A percentile compares a stretch with the other conserved stretches of the same genome.
Conservation (phyloP, 805 yeast genomes). For the Sugiyamaella chiloensis region DNA sequence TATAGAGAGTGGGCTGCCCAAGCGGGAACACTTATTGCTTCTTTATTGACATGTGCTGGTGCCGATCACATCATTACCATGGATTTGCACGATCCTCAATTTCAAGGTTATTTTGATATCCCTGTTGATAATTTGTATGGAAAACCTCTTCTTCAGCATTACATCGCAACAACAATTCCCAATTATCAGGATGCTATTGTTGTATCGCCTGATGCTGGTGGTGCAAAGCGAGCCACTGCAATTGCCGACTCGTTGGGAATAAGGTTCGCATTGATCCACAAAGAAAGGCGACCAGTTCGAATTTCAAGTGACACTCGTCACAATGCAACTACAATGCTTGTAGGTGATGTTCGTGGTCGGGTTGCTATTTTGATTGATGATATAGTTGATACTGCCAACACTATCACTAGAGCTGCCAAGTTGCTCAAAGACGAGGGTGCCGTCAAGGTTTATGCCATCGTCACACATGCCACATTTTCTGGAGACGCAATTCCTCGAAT, state of each 20-base stretch:
- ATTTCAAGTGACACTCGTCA: constrained; percentile 15
- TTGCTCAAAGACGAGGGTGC: constrained; percentile 93
- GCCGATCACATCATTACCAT: constrained; percentile 95
- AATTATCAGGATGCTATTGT: constrained; percentile 78
- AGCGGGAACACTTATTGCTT: constrained; percentile 88
- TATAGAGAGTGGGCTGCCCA: constrained; percentile 96
- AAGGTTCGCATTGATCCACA: constrained; percentile 91
- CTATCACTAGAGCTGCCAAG: constrained; percentile 89
- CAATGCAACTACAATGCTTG: constrained; percentile 66
- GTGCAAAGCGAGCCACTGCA: constrained; percentile 95
- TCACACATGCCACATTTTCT: constrained; percentile 89
- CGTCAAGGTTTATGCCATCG: constrained; percentile 73
- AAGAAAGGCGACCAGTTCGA: constrained; percentile 62
- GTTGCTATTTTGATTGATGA: constrained; percentile 93
- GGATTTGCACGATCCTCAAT: constrained; percentile 98
- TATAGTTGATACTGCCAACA: constrained; percentile 87
- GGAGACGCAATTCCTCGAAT: constrained; percentile 85
- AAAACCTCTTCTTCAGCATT: constrained; percentile 81
- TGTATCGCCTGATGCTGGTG: constrained; percentile 98
- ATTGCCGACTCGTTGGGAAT: constrained; percentile 87
- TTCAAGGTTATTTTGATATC: constrained; percentile 94
- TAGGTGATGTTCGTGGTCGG: constrained; percentile 86
- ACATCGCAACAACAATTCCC: constrained; percentile 75
- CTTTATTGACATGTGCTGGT: constrained; percentile 83
- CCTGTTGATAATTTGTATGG: constrained; percentile 94